Conservation (phyloP, 345 rosid species). For the Arabidopsis arenosa region DNA sequence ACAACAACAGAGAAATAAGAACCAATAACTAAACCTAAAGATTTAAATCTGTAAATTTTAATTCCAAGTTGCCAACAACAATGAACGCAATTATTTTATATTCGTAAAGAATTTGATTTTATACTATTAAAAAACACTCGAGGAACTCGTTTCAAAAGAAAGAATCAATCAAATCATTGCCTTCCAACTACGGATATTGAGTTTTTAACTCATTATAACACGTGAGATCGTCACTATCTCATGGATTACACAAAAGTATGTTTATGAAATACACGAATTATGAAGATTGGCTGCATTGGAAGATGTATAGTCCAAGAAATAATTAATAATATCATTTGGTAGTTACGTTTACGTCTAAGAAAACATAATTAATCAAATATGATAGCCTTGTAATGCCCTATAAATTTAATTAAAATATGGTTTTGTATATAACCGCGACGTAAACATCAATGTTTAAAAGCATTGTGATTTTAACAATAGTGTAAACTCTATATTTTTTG, state of each 20-base stretch:
- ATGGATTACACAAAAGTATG: slow-evolving; percentile 4
- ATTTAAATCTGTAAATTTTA: neutral
- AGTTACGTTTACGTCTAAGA: neutral
- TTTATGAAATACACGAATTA: neutral
- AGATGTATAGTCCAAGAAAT: slow-evolving; percentile 1
- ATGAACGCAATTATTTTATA: neutral
- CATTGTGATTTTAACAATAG: neutral
- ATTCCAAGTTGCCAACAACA: neutral
- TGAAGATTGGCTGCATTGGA: slow-evolving; percentile 6
- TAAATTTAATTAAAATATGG: neutral
- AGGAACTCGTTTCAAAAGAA: slow-evolving; percentile 11
- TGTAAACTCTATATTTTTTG: neutral
- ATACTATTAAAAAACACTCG: neutral
- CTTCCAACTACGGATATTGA: slow-evolving; percentile 24
- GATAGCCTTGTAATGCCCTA: neutral
- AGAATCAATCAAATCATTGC: slow-evolving; percentile 21
- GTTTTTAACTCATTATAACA: slow-evolving; percentile 18
- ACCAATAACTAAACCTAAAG: neutral
- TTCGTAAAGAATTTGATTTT: neutral
- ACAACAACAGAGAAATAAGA: neutral
- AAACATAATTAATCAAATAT: neutral
- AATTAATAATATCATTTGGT: neutral
- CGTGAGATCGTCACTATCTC: slow-evolving; percentile 31
- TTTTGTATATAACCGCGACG: neutral
- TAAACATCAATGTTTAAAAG: neutral